Percentiles rank a stretch among this genome's conserved stretches.
Conservation (phyloP, 2,329 filamentous ascomycete genomes). For the Lasiodiplodia citricola region DNA sequence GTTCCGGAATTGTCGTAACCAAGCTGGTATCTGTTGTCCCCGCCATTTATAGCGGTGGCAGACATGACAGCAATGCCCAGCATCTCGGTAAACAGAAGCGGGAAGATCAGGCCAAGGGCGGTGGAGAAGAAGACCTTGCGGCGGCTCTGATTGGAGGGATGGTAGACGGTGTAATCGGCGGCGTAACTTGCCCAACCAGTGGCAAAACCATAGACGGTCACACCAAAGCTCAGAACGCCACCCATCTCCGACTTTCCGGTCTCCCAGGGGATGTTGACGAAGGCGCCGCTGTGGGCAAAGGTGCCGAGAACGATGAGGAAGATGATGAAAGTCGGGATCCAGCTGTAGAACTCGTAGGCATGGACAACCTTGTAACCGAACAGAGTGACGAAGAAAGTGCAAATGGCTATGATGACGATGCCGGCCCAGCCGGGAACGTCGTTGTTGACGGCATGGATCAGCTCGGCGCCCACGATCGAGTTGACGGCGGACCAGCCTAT, state of each 20-base stretch:
- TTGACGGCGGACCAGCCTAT: conserved; percentile 80
- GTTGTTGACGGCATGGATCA: conserved; percentile 74
- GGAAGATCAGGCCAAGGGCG: conserved; percentile 70
- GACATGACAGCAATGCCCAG: conserved; percentile 74
- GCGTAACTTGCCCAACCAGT: conserved; percentile 78
- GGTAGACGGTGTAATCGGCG: conserved; percentile 82
- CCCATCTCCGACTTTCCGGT: conserved; percentile 66
- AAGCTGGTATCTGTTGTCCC: conserved; percentile 59
- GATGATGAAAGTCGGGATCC: conserved; percentile 74
- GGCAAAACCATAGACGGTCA: conserved; percentile 70
- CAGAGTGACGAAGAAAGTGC: conserved; percentile 71
- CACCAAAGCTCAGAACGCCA: conserved; percentile 67
- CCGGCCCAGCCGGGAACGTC: conserved; percentile 74
- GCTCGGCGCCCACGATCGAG: conserved; percentile 77
- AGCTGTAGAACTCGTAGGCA: conserved; percentile 75
- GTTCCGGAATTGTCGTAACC: conserved; percentile 64
- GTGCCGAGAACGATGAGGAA: conserved; percentile 73
- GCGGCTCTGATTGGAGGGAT: conserved; percentile 65
- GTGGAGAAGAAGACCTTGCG: conserved; percentile 71
- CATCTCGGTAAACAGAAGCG: conserved; percentile 75
- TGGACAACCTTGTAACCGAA: conserved; percentile 80
- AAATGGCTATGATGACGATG: conserved; percentile 73
- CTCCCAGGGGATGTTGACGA: conserved; percentile 65
- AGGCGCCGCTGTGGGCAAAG: conserved; percentile 71
- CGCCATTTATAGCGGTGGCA: conserved; percentile 62